Conservation (phyloP, 345 rosid genomes). For the Turnera subulata region DNA sequence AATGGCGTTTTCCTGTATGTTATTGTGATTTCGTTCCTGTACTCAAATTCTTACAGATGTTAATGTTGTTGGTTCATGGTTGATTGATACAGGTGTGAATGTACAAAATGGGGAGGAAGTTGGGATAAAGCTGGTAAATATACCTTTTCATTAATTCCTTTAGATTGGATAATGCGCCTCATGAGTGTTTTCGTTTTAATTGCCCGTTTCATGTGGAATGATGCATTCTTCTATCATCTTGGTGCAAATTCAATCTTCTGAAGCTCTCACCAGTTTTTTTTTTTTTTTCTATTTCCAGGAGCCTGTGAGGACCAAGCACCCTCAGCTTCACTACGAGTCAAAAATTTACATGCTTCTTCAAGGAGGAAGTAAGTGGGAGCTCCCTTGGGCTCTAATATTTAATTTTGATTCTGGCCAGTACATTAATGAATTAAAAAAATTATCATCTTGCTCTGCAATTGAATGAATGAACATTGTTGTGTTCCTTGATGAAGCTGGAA, state of each 20-base stretch:
- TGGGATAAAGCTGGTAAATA: conserved; percentile 23
- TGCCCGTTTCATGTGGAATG: neutral
- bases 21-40: neutral
- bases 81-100: conserved; percentile 16
- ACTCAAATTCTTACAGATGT: neutral
- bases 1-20: neutral
- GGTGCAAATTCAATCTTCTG: neutral
- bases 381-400: neutral
- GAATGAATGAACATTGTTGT: neutral
- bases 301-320: conserved; percentile 24
- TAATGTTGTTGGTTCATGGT: neutral
- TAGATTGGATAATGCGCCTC: no score
- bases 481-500: conserved; percentile 20
- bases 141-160: no score
- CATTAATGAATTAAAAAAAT: neutral
- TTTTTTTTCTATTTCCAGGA: conserved; percentile 14
- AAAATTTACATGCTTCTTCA: conserved; percentile 26
- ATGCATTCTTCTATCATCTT: neutral
- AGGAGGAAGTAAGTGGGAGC: conserved; percentile 23
- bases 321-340: conserved; percentile 28
- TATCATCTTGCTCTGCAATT: neutral
- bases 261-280: neutral
- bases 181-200: no score
- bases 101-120: conserved; percentile 27
- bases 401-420: neutral